Evolutionary conservation across 2,329 filamentous ascomycete genomes (phyloP).

Genomic region (Juglanconis juglandina): DNA sequence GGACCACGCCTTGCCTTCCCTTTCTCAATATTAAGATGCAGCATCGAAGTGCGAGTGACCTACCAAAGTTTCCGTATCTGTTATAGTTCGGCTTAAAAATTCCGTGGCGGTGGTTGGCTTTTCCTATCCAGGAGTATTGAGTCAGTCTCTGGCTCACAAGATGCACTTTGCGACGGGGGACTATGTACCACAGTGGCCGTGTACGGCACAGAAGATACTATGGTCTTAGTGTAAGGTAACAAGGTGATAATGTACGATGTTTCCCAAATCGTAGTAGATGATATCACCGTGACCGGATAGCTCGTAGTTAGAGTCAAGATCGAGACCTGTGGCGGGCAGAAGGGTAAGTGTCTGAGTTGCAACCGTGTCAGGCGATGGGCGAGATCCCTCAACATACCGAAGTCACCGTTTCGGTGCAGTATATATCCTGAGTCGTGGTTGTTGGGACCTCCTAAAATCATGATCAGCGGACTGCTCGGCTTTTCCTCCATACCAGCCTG

Average conservation of each 20-base stretch:
- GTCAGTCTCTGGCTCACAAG: neutral
- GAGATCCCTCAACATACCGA: neutral
- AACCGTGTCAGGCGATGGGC: neutral
- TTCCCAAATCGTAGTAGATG: neutral
- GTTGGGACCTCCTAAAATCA: neutral
- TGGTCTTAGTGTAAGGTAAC: neutral
- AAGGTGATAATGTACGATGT: neutral
- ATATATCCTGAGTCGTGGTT: neutral
- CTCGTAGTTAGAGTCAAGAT: neutral
- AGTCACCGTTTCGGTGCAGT: neutral
- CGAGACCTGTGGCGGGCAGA: neutral
- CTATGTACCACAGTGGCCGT: neutral
- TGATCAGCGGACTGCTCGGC: neutral
- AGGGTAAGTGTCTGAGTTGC: neutral
- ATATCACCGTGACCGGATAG: neutral
- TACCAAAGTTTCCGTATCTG: slow-evolving; percentile 2
- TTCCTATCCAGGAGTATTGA: neutral
- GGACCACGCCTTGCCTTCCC: too few species aligned
- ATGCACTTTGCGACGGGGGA: neutral
- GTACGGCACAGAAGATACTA: neutral
- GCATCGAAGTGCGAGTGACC: neutral
- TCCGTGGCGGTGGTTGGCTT: neutral
- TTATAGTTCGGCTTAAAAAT: neutral
- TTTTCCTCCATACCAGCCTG: neutral
- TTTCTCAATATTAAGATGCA: too few species aligned